Evolutionary conservation across 495 filamentous ascomycete species (phyloP).

Genomic region (Neurospora africana): DNA sequence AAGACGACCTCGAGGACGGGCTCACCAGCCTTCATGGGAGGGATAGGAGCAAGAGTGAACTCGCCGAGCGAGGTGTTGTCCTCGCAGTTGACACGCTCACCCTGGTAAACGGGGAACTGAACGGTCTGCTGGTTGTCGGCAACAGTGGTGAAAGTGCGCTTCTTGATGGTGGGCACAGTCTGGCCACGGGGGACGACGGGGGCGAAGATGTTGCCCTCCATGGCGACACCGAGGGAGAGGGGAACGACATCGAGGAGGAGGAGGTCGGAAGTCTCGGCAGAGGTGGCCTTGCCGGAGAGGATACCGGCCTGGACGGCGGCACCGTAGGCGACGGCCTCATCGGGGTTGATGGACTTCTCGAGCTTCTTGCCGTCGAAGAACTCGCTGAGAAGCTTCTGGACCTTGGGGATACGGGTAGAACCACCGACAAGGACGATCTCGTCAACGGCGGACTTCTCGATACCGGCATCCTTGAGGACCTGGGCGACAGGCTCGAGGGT

Average conservation of each 20-base stretch:
- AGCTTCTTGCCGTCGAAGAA: slow-evolving; percentile 99
- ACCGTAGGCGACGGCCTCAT: slow-evolving; percentile 98
- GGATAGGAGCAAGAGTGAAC: slow-evolving; percentile 95
- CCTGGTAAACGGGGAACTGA: slow-evolving; percentile 96
- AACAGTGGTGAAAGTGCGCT: slow-evolving; percentile 94
- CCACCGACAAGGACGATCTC: slow-evolving; percentile 98
- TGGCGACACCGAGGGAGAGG: slow-evolving; percentile 97
- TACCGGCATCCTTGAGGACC: slow-evolving; percentile 91
- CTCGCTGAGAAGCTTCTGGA: slow-evolving; percentile 96
- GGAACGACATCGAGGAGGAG: slow-evolving; percentile 93
- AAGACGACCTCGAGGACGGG: slow-evolving; percentile 97
- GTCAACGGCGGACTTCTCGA: slow-evolving; percentile 89
- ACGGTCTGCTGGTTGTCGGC: slow-evolving; percentile 94
- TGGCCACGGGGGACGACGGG: slow-evolving; percentile 86
- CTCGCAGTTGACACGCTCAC: slow-evolving; percentile 98
- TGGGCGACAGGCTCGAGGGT: slow-evolving; percentile 98
- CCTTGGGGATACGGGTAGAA: slow-evolving; percentile 97
- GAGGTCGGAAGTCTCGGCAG: slow-evolving; percentile 90
- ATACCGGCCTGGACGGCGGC: slow-evolving; percentile 98
- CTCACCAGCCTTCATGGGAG: slow-evolving; percentile 96
- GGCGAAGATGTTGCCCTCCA: slow-evolving; percentile 99
- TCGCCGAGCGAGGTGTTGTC: slow-evolving; percentile 99
- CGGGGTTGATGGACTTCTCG: slow-evolving; percentile 99
- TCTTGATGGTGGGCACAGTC: slow-evolving; percentile 90
- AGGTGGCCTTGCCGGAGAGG: slow-evolving; percentile 91